Conservation (phyloP, 148 eudicot species). For the Camellia japonica region DNA sequence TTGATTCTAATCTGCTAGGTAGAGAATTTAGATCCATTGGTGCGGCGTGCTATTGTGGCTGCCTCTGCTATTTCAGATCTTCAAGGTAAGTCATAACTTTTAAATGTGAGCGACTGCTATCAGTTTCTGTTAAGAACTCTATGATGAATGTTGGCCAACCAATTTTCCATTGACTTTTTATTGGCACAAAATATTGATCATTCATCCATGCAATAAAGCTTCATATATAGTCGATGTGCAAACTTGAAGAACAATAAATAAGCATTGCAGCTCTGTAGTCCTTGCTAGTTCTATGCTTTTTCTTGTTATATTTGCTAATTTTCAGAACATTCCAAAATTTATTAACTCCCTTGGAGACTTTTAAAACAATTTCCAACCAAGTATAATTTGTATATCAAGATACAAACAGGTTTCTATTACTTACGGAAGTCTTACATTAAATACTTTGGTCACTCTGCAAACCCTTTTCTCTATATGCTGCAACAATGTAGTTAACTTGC, state of each 20-base stretch:
- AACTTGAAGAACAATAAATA: background rate
- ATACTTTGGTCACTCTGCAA: background rate
- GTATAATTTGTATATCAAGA: background rate
- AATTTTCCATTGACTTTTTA: background rate
- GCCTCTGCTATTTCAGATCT: constrained; percentile 72
- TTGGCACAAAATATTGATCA: background rate
- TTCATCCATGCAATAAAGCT: background rate
- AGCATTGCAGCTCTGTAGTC: background rate
- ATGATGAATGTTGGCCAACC: background rate
- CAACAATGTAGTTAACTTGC: background rate
- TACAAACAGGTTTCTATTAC: too few relatives aligned
- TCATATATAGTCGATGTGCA: background rate
- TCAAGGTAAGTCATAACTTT: constrained; percentile 55
- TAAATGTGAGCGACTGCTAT: constrained; percentile 7
- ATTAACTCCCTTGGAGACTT: background rate
- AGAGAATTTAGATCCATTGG: constrained; percentile 82
- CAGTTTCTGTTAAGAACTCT: background rate
- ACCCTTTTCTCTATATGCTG: background rate
- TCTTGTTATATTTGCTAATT: background rate
- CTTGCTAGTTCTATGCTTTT: background rate
- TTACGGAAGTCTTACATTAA: background rate
- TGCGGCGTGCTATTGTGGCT: constrained; percentile 77
- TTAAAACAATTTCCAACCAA: background rate
- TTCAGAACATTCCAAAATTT: background rate
- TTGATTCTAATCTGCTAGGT: constrained; percentile 38